Evolutionary conservation across 2,329 filamentous ascomycete species (phyloP), one percentile per base, ranked within the genome.

Genomic region (Hypoxylon sp.): DNA sequence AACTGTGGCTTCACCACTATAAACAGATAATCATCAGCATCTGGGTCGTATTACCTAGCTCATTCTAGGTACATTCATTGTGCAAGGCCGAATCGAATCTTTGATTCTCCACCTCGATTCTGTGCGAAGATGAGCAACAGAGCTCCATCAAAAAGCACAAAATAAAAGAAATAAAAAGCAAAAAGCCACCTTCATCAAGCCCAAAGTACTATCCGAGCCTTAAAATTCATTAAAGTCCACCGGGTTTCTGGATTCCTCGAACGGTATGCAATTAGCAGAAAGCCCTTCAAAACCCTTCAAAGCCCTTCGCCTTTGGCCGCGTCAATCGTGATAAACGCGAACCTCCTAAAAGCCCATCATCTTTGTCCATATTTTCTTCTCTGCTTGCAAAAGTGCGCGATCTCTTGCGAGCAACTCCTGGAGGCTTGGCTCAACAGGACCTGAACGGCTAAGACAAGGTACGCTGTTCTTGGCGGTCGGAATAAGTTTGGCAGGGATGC

Each of bases 301-400:
- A 17, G 6, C 6, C 39, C n/a, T 3, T 10, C 6, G 6, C 3
- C n/a, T 19, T 42, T 44, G 39, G 17, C n/a, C 3, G 39, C 19
- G 35, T 10, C 8, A 44, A 19, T 17, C 14, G 9, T 22, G 8
- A 44, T 44, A n/a, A 44, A 44, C 39, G 9, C 9, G 39, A 52
- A 52, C 29, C n/a, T 54, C 24, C 56, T 17, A 70, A 55, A 67
- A 60, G 2, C 59, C 67, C 59, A 70, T 63, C 57, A 70, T 62
- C 53, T 52, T 63, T 3, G 51, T 63, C 68, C 68, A 70, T 2
- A 60, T 3, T 17, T 58, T 48, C 35, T 57, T 63, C 61, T 68
- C 68, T 22, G n/a, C 63, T 29, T 65, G 24, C 51, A 70, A 39
- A 24, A 68, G 9, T 10, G 11, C 24, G n/a, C 58, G 61, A 19